Percentiles rank a stretch among this genome's conserved stretches.
Evolutionary conservation across 257 asterid genomes (phyloP).

Genomic region (Rubia yunnanensis): DNA sequence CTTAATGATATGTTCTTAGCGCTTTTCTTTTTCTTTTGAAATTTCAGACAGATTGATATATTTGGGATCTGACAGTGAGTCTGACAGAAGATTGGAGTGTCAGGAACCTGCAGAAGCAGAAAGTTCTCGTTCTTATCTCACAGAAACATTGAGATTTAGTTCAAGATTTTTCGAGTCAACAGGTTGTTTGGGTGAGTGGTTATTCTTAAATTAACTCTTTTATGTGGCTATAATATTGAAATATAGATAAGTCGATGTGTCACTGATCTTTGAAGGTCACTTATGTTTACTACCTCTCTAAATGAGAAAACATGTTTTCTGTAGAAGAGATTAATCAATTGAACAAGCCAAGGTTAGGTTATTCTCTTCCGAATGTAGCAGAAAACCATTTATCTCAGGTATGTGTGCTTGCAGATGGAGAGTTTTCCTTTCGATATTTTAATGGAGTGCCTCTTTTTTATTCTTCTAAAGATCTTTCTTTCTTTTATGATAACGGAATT

Average conservation of each 20-base stretch:
- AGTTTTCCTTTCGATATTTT: slow-evolving; percentile 2
- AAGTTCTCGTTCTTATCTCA: slow-evolving; percentile 25
- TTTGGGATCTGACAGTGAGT: slow-evolving; percentile 65
- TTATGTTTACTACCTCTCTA: background rate
- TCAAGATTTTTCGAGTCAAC: slow-evolving; percentile 33
- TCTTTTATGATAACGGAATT: background rate
- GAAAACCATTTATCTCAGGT: slow-evolving; percentile 43
- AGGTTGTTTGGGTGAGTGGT: slow-evolving; percentile 28
- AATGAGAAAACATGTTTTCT: slow-evolving; percentile 9
- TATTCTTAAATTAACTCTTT: slow-evolving; percentile 2
- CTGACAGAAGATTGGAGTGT: slow-evolving; percentile 28
- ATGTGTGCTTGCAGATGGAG: slow-evolving; percentile 22
- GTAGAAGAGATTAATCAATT: slow-evolving; percentile 24
- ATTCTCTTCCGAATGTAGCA: slow-evolving; percentile 16
- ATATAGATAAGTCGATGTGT: background rate
- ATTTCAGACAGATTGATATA: slow-evolving; percentile 43
- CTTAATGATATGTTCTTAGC: background rate
- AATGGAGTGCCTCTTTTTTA: background rate
- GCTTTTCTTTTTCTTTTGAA: slow-evolving; percentile 5
- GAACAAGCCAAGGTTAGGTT: slow-evolving; percentile 23
- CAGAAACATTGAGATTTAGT: slow-evolving; percentile 24
- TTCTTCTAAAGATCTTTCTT: background rate
- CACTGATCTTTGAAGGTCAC: background rate
- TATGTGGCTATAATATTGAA: background rate
- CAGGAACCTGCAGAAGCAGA: slow-evolving; percentile 23